These are phyloP conservation scores for Tausonia pullulans DNA, from an alignment of 1,284 basidiomycete genomes.

Conservation along the genomic window DNA sequence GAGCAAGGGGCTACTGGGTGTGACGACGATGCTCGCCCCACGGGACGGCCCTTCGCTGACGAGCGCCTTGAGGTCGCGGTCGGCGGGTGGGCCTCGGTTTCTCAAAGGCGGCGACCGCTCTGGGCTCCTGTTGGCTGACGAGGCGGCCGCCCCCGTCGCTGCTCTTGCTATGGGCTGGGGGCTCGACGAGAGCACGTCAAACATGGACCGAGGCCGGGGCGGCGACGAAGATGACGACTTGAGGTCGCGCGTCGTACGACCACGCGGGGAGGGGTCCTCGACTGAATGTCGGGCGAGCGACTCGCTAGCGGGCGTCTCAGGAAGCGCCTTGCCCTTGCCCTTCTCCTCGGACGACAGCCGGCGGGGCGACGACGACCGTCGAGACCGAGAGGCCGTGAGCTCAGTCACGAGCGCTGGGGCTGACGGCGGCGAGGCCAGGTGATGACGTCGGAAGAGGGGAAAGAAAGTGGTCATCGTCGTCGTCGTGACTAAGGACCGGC, in stretches of 20 bases:
- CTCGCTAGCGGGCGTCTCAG: not conserved
- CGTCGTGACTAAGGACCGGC: not conserved
- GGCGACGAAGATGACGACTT: no score
- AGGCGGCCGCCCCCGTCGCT: no score
- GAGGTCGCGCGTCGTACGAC: no score
- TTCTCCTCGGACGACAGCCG: conserved; percentile 1
- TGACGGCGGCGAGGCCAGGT: not conserved
- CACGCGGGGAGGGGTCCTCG: no score
- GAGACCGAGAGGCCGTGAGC: not conserved
- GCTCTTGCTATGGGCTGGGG: no score
- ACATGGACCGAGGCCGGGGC: no score
- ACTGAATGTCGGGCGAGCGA: no score
- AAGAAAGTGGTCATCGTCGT: not conserved
- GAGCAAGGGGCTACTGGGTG: conserved; percentile 4
- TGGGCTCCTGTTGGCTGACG: no score
- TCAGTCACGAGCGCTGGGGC: not conserved
- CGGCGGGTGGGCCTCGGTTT: not conserved
- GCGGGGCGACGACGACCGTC: not conserved
- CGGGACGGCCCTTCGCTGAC: not conserved
- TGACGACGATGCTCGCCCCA: conserved; percentile 8
- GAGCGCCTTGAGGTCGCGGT: not conserved
- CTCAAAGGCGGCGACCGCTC: no score
- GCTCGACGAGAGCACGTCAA: no score
- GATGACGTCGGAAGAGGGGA: not conserved
- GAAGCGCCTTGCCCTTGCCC: conserved; percentile 3